These are phyloP conservation scores for Termitomyces sp. DNA, from an alignment of 768 basidiomycete species.

Conservation along the genomic window DNA sequence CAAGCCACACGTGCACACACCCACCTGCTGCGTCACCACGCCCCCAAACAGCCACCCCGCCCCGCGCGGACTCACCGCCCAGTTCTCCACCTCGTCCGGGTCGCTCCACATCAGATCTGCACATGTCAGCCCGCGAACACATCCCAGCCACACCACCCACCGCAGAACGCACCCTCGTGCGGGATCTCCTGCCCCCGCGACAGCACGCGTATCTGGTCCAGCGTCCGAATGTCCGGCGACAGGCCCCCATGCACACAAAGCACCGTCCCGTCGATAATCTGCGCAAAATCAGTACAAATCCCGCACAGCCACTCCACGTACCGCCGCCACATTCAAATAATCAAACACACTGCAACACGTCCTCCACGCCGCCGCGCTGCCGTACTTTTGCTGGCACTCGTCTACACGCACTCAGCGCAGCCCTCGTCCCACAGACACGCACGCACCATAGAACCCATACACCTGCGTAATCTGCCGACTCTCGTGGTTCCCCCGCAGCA, in stretches of 20 bases:
- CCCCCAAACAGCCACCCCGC: conserved; percentile 95
- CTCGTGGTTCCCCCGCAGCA: conserved; percentile 95
- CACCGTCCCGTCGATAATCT: conserved; percentile 93
- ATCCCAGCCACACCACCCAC: conserved; percentile 31
- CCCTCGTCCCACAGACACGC: not conserved
- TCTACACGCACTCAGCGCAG: conserved; percentile 40
- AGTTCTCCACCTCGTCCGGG: conserved; percentile 91
- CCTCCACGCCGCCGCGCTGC: conserved; percentile 93
- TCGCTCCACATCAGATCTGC: conserved; percentile 96
- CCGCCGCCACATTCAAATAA: conserved; percentile 91
- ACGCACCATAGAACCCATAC: conserved; percentile 95
- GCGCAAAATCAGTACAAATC: not conserved
- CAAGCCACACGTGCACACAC: conserved; percentile 3
- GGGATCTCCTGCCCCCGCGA: conserved; percentile 97
- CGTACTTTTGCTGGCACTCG: conserved; percentile 98
- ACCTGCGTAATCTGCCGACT: conserved; percentile 97
- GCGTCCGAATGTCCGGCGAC: conserved; percentile 91
- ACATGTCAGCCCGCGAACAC: no score
- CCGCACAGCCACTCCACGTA: conserved; percentile 32
- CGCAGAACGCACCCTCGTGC: conserved; percentile 98
- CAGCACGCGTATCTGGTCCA: conserved; percentile 91
- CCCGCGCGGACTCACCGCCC: conserved; percentile 95
- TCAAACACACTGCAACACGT: conserved; percentile 97
- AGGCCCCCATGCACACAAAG: conserved; percentile 96
- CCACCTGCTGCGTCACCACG: conserved; percentile 79